Evolutionary conservation across 768 basidiomycete genomes (phyloP), one percentile per base, ranked within the genome.

Genomic region (Agaricus blazei): DNA sequence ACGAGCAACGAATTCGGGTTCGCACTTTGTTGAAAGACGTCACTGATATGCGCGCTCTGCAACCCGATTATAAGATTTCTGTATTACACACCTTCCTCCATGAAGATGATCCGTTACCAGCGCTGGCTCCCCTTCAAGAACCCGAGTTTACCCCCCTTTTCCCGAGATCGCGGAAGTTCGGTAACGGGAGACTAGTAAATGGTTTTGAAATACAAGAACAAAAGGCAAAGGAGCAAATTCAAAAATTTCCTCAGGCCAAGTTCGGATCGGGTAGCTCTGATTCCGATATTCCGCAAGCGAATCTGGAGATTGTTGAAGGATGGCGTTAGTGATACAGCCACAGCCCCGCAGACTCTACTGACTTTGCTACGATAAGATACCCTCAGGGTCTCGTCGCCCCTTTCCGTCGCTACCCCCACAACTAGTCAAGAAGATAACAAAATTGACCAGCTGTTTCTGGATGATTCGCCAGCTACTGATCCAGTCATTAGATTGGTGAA

Each of bases 241-340:
- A 60, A 27, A 44, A 59, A 19, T 48, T 57, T 42, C 51, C 58
- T 14, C 27, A 47, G 12, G 52, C 48, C 0, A 46, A 51, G 15
- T 38, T 55, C 11, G 51, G 58, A 34, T 59, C 60, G 1, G 62
- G 62, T 41, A 70, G 77, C 47, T 68, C 74, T 36, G 76, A 79
- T 24, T 67, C 67, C 3, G 77, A 81, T 47, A 57, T 81, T 5
- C 68, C 74, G n/a, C 63, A 62, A 34, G 73, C 75, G 48, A 79
- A 81, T 64, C 77, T 89, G 73, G 68, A 75, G 8, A 62, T 87
- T 34, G 77, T 87, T 1, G 75, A 81, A 65, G 87, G 85, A 28
- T 85, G 85, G 84, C 65, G 88, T 88, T 62, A 43, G 79, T 75
- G 42, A 28, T 48, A 46, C 58, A 15, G 50, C 46, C 37, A 47